Evolutionary conservation across 2,329 filamentous ascomycete genomes (phyloP).

Genomic region (Alternaria angustiovoidea): DNA sequence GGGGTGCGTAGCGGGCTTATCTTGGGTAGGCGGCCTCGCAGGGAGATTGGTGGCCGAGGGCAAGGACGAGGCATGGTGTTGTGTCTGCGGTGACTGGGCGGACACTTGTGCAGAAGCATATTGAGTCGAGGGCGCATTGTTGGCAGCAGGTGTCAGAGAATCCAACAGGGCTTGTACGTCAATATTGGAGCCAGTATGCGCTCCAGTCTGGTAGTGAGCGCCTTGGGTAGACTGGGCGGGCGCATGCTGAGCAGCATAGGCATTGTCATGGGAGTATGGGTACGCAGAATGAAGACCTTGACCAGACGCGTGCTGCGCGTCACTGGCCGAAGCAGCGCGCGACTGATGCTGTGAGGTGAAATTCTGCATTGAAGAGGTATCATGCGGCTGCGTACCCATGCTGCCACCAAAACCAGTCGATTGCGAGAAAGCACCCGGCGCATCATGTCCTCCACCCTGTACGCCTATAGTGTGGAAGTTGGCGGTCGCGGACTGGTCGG

Average conservation of each 20-base stretch:
- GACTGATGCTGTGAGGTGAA: constrained; percentile 44
- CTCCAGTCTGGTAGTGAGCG: constrained; percentile 37
- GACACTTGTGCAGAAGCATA: constrained; percentile 46
- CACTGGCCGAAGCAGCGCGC: constrained; percentile 45
- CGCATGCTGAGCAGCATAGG: constrained; percentile 42
- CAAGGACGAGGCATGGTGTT: constrained; percentile 47
- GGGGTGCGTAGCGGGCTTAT: constrained; percentile 57
- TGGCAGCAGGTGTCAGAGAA: constrained; percentile 50
- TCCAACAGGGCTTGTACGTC: constrained; percentile 59
- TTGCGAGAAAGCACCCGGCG: constrained; percentile 33
- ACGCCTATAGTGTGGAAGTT: constrained; percentile 34
- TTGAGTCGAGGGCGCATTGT: constrained; percentile 39
- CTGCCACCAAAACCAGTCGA: constrained; percentile 38
- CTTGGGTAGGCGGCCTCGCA: constrained; percentile 59
- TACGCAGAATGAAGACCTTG: constrained; percentile 44
- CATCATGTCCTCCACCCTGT: constrained; percentile 33
- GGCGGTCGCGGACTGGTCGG: constrained; percentile 33
- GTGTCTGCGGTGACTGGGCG: constrained; percentile 40
- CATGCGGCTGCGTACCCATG: constrained; percentile 43
- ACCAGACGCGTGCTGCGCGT: constrained; percentile 40
- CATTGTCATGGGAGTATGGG: constrained; percentile 46
- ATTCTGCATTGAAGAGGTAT: constrained; percentile 51
- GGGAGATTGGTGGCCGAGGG: constrained; percentile 55
- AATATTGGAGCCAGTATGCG: constrained; percentile 46
- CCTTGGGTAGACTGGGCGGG: constrained; percentile 42